A percentile compares a stretch with the other conserved stretches of the same genome.
Evolutionary conservation across 768 basidiomycete species (phyloP).

Genomic region (Butyriboletus loyo): DNA sequence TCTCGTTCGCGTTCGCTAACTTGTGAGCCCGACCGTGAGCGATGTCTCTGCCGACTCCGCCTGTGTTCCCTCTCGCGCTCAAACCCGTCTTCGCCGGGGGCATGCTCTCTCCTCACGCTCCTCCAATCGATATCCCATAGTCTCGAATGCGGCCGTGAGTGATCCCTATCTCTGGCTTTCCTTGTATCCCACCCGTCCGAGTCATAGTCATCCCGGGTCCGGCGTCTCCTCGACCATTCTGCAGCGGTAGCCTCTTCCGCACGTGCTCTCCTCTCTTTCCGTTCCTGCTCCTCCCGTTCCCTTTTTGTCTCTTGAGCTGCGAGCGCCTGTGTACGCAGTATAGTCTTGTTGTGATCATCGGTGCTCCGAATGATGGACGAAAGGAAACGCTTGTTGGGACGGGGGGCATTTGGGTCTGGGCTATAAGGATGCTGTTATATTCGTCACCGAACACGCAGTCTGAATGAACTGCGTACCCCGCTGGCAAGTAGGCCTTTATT

Average conservation of each 20-base stretch:
- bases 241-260: conserved; percentile 78
- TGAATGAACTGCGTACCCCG: conserved; percentile 40
- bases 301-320: conserved; percentile 73
- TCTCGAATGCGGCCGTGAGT: conserved; percentile 40
- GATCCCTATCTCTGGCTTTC: conserved; percentile 43
- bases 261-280: conserved; percentile 56
- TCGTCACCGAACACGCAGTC: not conserved
- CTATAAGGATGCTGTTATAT: conserved; percentile 32
- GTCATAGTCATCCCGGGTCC: conserved; percentile 29
- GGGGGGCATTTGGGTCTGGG: conserved; percentile 69
- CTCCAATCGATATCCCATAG: conserved; percentile 45
- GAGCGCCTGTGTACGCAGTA: conserved; percentile 68
- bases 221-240: conserved; percentile 47
- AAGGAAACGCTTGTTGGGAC: conserved; percentile 79
- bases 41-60: conserved; percentile 23
- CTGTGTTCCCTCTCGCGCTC: conserved; percentile 17
- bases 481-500: conserved; percentile 71
- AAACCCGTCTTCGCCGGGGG: conserved; percentile 35
- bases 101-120: conserved; percentile 40
- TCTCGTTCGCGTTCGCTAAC: conserved; percentile 18
- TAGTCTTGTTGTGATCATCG: conserved; percentile 91
- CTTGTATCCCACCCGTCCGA: conserved; percentile 33
- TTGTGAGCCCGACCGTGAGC: conserved; percentile 31
- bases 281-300: conserved; percentile 64
- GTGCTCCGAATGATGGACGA: conserved; percentile 88